phyloP scores from a whole-genome alignment of 805 yeast species.

The Wickerhamomyces xylosicus region DNA sequence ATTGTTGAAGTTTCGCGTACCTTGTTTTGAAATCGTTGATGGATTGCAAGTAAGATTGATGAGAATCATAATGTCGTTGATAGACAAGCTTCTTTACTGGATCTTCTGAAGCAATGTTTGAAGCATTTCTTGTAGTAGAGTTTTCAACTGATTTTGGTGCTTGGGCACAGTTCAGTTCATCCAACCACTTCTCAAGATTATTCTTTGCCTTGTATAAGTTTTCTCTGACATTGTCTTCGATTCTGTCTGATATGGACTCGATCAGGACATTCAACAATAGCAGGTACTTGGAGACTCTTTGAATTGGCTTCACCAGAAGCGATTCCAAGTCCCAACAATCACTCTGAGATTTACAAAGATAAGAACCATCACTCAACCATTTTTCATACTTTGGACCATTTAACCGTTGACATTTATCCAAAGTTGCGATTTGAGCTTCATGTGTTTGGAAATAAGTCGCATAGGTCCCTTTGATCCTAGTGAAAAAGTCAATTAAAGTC shows the following conservation, averaged over 20 bases:
- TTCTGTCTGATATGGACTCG: conserved; percentile 8
- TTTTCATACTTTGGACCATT: conserved; percentile 16
- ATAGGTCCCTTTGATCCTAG: conserved; percentile 24
- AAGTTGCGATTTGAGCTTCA: conserved; percentile 19
- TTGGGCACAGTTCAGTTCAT: conserved; percentile 3
- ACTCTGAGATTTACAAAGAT: conserved; percentile 13
- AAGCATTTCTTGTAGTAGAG: neutral
- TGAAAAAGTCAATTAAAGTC: conserved; percentile 20
- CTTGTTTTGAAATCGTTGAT: conserved; percentile 5
- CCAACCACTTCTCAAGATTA: conserved; percentile 9
- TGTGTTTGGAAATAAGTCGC: conserved; percentile 22
- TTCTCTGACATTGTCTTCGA: conserved; percentile 7
- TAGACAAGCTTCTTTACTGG: conserved; percentile 4
- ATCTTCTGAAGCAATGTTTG: neutral
- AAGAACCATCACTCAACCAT: conserved; percentile 27
- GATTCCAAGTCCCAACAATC: conserved; percentile 20
- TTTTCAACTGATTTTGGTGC: neutral
- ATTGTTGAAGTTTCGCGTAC: conserved; percentile 7
- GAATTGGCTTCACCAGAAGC: conserved; percentile 23
- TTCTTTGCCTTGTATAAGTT: conserved; percentile 12
- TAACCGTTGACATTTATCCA: conserved; percentile 10
- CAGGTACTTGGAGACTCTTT: conserved; percentile 19
- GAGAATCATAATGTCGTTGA: neutral
- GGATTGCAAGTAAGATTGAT: neutral
- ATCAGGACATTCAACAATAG: conserved; percentile 4